These are phyloP conservation scores for Fusarium papillatum DNA, from an alignment of 2,329 filamentous ascomycete genomes.

Conservation along the genomic window DNA sequence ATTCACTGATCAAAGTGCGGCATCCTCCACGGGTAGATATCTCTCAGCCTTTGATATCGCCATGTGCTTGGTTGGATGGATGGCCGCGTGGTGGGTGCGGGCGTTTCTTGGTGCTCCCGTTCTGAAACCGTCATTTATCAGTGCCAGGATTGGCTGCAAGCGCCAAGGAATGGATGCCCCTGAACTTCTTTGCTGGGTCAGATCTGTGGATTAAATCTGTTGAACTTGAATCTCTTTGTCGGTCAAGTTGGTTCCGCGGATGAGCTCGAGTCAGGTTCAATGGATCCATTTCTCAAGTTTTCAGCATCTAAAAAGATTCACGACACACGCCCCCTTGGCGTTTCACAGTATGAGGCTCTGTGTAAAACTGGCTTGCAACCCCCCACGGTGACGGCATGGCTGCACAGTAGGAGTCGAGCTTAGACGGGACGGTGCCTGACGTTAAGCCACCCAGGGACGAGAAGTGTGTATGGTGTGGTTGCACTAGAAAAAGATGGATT, in stretches of 20 bases:
- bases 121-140: constrained; percentile 32
- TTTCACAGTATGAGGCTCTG: constrained; percentile 38
- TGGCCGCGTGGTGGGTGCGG: constrained; percentile 31
- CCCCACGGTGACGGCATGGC: constrained; percentile 21
- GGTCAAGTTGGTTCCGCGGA: neutral
- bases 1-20: neutral
- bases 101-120: constrained; percentile 30
- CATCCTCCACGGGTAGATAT: constrained; percentile 8
- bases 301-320: neutral
- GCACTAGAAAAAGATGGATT: constrained; percentile 8
- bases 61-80: neutral
- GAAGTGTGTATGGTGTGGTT: constrained; percentile 27
- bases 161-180: constrained; percentile 9
- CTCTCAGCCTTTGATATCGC: constrained; percentile 16
- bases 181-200: neutral
- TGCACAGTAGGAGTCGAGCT: constrained; percentile 22
- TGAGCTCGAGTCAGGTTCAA: neutral
- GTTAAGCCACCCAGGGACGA: constrained; percentile 18
- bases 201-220: neutral
- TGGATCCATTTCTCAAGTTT: neutral
- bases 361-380: constrained; percentile 11
- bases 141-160: constrained; percentile 30
- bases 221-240: neutral
- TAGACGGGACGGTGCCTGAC: constrained; percentile 35
- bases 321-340: neutral